These are phyloP conservation scores for Scheffersomyces lignosus DNA, from an alignment of 805 yeast genomes.

Conservation along the genomic window DNA sequence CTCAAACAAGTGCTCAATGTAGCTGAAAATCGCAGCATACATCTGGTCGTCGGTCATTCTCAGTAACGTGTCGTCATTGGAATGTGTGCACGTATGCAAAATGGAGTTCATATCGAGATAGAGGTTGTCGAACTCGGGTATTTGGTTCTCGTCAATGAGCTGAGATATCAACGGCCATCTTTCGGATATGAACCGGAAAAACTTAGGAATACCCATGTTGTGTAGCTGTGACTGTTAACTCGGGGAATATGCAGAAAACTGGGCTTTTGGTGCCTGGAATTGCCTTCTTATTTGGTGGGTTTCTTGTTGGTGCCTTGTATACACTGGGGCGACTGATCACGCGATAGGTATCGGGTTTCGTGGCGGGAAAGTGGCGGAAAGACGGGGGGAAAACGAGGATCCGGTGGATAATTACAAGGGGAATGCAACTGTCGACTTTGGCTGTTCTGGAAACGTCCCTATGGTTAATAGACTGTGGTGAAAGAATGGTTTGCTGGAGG, in stretches of 20 bases:
- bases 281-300: too few relatives aligned
- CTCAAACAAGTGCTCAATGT: slow-evolving; percentile 89
- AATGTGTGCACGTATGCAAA: slow-evolving; percentile 89
- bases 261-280: neutral
- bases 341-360: too few relatives aligned
- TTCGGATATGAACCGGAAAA: slow-evolving; percentile 94
- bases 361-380: too few relatives aligned
- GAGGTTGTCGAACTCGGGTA: slow-evolving; percentile 92
- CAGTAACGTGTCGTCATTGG: slow-evolving; percentile 62
- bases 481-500: too few relatives aligned
- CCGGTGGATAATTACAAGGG: too few relatives aligned
- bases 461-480: too few relatives aligned
- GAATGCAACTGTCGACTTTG: too few relatives aligned
- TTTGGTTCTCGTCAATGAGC: slow-evolving; percentile 66
- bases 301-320: too few relatives aligned
- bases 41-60: slow-evolving; percentile 86
- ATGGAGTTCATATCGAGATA: slow-evolving; percentile 98
- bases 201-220: slow-evolving; percentile 85
- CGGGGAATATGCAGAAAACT: neutral
- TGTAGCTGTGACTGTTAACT: slow-evolving; percentile 1
- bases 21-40: slow-evolving; percentile 88
- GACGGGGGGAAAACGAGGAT: too few relatives aligned
- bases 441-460: too few relatives aligned
- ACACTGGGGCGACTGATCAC: too few relatives aligned
- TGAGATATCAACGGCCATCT: slow-evolving; percentile 98